A percentile compares a stretch with the other conserved stretches of the same genome.
Conservation (phyloP, 2,329 filamentous ascomycete genomes). For the Penicillium nordicum region DNA sequence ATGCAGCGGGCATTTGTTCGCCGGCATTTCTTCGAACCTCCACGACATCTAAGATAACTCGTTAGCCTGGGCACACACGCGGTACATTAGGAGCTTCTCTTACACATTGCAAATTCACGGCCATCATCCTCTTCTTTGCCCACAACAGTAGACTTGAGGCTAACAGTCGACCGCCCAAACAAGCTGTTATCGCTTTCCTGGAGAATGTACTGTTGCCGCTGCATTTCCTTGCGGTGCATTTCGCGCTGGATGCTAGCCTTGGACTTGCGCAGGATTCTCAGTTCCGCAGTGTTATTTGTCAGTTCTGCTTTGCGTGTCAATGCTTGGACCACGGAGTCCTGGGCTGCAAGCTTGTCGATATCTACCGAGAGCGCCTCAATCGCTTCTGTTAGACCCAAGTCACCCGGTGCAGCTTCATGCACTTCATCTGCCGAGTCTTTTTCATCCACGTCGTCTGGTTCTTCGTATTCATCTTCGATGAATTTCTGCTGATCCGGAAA, state of each 20-base stretch:
- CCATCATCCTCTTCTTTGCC: constrained; percentile 90
- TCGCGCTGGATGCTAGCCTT: constrained; percentile 90
- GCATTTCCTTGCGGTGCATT: constrained; percentile 88
- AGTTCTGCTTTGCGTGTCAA: constrained; percentile 90
- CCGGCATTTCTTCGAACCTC: constrained; percentile 88
- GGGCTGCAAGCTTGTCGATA: constrained; percentile 81
- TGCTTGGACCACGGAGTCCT: constrained; percentile 88
- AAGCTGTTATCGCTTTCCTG: constrained; percentile 98
- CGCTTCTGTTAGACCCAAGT: constrained; percentile 88
- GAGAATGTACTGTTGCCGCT: constrained; percentile 92
- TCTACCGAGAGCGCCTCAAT: constrained; percentile 84
- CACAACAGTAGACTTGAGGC: constrained; percentile 89
- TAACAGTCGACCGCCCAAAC: constrained; percentile 84
- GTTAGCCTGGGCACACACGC: constrained; percentile 14
- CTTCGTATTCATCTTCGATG: constrained; percentile 79
- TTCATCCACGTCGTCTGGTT: constrained; percentile 57
- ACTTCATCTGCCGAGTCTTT: constrained; percentile 75
- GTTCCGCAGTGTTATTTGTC: constrained; percentile 91
- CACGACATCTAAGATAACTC: constrained; percentile 61
- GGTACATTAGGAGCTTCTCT: constrained; percentile 23
- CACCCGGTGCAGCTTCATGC: constrained; percentile 89
- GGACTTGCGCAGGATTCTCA: constrained; percentile 88
- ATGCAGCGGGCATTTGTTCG: constrained; percentile 93
- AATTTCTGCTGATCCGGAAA: constrained; percentile 82
- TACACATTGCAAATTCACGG: constrained; percentile 83